Conservation (phyloP, 768 basidiomycete genomes). For the Russula compacta region DNA sequence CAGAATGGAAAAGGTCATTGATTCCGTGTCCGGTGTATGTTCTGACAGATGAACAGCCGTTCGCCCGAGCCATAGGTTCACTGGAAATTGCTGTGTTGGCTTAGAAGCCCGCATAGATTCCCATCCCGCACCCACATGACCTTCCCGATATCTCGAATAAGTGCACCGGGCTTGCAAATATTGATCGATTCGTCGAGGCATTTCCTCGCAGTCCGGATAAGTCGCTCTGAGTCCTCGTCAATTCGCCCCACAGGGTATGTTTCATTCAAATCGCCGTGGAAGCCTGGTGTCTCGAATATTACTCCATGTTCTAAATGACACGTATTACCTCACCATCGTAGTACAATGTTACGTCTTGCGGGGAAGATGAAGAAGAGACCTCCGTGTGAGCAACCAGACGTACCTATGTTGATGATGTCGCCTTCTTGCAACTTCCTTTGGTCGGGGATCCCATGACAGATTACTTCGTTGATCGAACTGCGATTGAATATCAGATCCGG, state of each 20-base stretch:
- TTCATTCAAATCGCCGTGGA: conserved; percentile 87
- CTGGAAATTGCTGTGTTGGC: conserved; percentile 28
- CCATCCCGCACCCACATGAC: conserved; percentile 50
- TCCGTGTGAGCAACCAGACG: conserved; percentile 20
- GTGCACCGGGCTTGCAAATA: conserved; percentile 85
- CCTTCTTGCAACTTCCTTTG: conserved; percentile 76
- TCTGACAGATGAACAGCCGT: conserved; percentile 84
- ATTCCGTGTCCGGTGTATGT: conserved; percentile 90
- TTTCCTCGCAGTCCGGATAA: conserved; percentile 76
- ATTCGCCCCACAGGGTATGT: conserved; percentile 86
- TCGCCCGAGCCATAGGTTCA: conserved; percentile 76
- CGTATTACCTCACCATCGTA: conserved; percentile 50
- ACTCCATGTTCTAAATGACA: neutral
- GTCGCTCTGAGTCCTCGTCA: conserved; percentile 71
- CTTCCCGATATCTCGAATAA: conserved; percentile 84
- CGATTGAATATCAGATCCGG: neutral
- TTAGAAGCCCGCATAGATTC: conserved; percentile 2
- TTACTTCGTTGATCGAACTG: conserved; percentile 88
- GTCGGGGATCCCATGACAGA: conserved; percentile 97
- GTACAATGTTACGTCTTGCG: conserved; percentile 68
- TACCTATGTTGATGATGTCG: conserved; percentile 93
- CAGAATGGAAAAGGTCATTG: conserved; percentile 74
- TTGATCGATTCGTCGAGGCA: conserved; percentile 86
- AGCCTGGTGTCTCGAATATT: conserved; percentile 40
- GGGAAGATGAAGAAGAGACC: conserved; percentile 7